phyloP scores from a whole-genome alignment of 176 grass and related monocot genomes.

The Guadua angustifolia region DNA sequence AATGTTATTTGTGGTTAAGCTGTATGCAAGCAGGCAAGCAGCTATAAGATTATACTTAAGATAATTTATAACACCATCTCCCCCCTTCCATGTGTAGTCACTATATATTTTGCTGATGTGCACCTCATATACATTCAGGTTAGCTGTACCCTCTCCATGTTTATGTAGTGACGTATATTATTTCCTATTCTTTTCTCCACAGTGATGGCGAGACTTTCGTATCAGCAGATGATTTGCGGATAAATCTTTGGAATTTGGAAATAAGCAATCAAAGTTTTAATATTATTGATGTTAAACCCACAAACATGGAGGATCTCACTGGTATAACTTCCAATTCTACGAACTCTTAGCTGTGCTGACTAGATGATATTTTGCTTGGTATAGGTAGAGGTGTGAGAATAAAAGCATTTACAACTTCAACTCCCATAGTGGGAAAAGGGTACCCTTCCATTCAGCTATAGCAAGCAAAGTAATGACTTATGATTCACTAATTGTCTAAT shows the following conservation, averaged over 20 bases:
- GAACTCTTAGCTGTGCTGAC: slow-evolving; percentile 30
- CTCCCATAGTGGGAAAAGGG: background rate
- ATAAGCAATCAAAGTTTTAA: slow-evolving; percentile 91
- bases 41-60: slow-evolving; percentile 14
- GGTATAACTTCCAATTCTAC: slow-evolving; percentile 56
- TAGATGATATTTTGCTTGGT: slow-evolving; percentile 17
- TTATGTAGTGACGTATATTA: slow-evolving; percentile 49
- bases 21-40: slow-evolving; percentile 6
- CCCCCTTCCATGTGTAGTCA: background rate
- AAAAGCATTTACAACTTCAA: slow-evolving; percentile 26
- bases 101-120: slow-evolving; percentile 25
- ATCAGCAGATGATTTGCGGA: slow-evolving; percentile 90
- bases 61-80: slow-evolving; percentile 18
- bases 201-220: slow-evolving; percentile 89
- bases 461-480: background rate
- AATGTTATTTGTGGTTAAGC: background rate
- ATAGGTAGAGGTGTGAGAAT: slow-evolving; percentile 1
- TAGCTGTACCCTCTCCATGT: slow-evolving; percentile 33
- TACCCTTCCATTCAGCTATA: background rate
- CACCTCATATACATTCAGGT: slow-evolving; percentile 25
- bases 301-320: slow-evolving; percentile 91
- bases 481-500: background rate
- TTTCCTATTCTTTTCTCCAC: slow-evolving; percentile 31
- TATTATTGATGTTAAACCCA: slow-evolving; percentile 91
- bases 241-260: slow-evolving; percentile 96